Evolutionary conservation across 345 rosid genomes (phyloP).

Genomic region (Brassica cretica): DNA sequence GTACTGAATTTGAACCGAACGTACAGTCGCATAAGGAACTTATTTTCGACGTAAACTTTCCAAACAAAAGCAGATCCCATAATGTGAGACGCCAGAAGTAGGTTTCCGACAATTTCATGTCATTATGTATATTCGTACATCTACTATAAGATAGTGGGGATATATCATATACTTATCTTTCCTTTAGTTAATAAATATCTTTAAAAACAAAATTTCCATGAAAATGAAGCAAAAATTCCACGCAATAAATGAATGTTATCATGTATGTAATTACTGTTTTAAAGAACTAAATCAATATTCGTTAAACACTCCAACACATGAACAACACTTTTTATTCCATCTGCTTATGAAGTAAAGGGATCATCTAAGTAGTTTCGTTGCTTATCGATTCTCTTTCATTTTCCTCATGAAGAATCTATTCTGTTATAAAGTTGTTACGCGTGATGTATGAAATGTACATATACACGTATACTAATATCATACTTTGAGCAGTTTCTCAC

Average conservation of each 20-base stretch:
- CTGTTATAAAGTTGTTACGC: conserved; percentile 28
- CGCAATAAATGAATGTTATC: not conserved
- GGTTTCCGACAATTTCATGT: not conserved
- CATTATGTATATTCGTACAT: not conserved
- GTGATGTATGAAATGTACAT: conserved; percentile 29
- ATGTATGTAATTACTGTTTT: too few relatives aligned
- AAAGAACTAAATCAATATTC: not conserved
- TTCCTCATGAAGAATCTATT: conserved; percentile 19
- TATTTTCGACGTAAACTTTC: not conserved
- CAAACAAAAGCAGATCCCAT: not conserved
- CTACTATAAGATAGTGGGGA: not conserved
- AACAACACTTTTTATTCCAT: conserved; percentile 1
- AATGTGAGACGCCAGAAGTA: not conserved
- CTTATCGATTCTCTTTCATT: conserved; percentile 7
- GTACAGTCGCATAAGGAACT: not conserved
- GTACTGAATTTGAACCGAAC: not conserved
- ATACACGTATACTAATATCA: not conserved
- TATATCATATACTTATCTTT: not conserved
- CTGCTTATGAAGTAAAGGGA: not conserved
- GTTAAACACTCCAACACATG: not conserved
- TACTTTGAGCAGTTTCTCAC: not conserved
- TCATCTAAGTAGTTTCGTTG: not conserved
- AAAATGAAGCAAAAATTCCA: not conserved
- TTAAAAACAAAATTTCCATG: not conserved
- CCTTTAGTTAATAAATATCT: not conserved